Evolutionary conservation across 1,284 basidiomycete species (phyloP), one percentile per base, ranked within the genome.

Genomic region (Thelephora terrestris): DNA sequence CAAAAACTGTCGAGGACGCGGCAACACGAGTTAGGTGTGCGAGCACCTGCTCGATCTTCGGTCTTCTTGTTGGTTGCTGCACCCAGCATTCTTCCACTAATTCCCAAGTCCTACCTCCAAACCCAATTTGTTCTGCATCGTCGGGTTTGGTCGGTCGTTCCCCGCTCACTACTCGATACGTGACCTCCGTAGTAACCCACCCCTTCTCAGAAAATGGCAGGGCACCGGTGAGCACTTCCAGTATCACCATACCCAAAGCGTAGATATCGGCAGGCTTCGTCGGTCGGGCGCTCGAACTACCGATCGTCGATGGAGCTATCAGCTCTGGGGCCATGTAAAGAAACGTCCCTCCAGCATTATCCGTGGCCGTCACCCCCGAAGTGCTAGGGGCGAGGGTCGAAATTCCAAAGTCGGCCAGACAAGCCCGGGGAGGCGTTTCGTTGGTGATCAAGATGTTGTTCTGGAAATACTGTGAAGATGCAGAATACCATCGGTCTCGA

Each of bases 391-490:
- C 24, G 18, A 20, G 36, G 35, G 24, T 17, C n/a, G 17, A 21
- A 21, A 39, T 17, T 3, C 37, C 32, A 21, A 47, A 34, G 27
- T 32, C 35, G 21, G 20, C 14, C 12, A 32, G 3, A 7, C 23
- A 14, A 14, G 38, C 52, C 14, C 9, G 29, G 29, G 29, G 29
- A 5, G 24, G 47, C 48, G 49, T 50, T 43, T 53, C 50, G 47
- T 50, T 48, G 23, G 39, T 50, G 3, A 47, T 53, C 21, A 47
- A 47, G 7, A 36, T n/a, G 43, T 53, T 53, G 29, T 32, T 6
- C 29, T 32, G 29, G 6, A 32, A 10, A 5, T 27, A 32, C 7
- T 12, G 29, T 32, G 29, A 32, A 12, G 29, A 32, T 3, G 12
- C 12, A 14, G 29, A 5, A 32, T 7, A 12, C 14, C 14, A 9